phyloP scores from a whole-genome alignment of 1,139 yeast species.

The Debaryomyces sp. region DNA sequence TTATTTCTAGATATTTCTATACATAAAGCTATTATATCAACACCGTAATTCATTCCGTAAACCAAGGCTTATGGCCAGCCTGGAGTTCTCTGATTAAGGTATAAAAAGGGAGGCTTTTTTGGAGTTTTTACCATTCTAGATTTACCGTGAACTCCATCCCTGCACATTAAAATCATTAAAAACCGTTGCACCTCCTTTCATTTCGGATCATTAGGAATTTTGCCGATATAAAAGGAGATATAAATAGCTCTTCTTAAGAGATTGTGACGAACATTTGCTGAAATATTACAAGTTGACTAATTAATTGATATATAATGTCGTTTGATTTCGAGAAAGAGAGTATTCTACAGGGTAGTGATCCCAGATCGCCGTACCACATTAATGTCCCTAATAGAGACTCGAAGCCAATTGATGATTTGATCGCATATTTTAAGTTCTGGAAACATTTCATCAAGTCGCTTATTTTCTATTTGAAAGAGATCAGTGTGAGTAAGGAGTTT shows the following conservation, averaged over 20 bases:
- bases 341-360: slow-evolving; percentile 39
- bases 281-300: not conserved
- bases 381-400: slow-evolving; percentile 44
- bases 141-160: not conserved
- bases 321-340: slow-evolving; percentile 29
- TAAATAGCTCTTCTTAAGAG: not conserved
- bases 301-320: slow-evolving; percentile 1
- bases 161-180: not conserved
- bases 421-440: slow-evolving; percentile 69
- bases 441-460: slow-evolving; percentile 67
- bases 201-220: not conserved
- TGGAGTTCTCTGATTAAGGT: not conserved
- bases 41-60: not conserved
- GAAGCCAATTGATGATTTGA: slow-evolving; percentile 52
- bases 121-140: not conserved
- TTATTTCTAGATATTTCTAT: not conserved
- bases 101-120: not conserved
- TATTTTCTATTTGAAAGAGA: slow-evolving; percentile 61
- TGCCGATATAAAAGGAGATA: not conserved
- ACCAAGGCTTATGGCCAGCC: not conserved
- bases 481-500: slow-evolving; percentile 67
- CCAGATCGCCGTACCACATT: slow-evolving; percentile 41
- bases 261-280: not conserved
- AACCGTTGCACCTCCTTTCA: not conserved
- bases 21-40: not conserved